Evolutionary conservation across 306 rosid species (phyloP), one percentile per base, ranked within the genome.

Genomic region (Rubus idaeus): DNA sequence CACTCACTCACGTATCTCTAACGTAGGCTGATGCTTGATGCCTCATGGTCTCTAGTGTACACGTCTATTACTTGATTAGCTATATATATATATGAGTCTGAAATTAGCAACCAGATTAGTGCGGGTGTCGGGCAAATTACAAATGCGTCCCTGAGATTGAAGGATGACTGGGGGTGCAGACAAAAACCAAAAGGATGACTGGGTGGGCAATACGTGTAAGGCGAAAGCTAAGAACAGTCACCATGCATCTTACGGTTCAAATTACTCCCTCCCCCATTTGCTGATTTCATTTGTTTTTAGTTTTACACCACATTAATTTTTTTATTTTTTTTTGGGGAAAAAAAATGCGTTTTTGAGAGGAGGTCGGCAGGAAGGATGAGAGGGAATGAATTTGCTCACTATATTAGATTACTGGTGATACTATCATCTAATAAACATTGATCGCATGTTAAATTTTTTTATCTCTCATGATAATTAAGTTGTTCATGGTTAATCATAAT

Each of bases 11-110:
- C 42, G 5, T 44, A 58, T 16, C 52, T 47, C n/a, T 35, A 5
- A 42, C 71, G 71, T 67, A 13, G 71, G n/a, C 39, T 67, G 71
- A 44, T 67, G 71, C 71, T 67, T 2, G 52, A 67, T 42, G 37
- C 52, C 37, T 67, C 12, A 67, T 67, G 52, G 52, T 18, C 11
- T 40, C 46, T 64, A 1, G 49, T 67, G 71, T 67, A 67, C 71
- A 67, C 71, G 52, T 67, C 18, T 67, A 4, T 40, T 9, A 17
- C 14, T 1, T 40, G 7, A 64, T 17, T 40, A 40, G 47, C 16
- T 7, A 62, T 14, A 4, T 3, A 62, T 14, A 4, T 3, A 45
- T 62, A 30, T 2, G 11, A 13, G 68, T 35, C 44, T 4, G n/a
- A 44, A 35, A 35, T 62, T 62, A 62, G 68, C 20, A 35, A 62